Evolutionary conservation across 2,329 filamentous ascomycete species (phyloP), one percentile per base, ranked within the genome.

Genomic region (Phaeosphaeria sp.): DNA sequence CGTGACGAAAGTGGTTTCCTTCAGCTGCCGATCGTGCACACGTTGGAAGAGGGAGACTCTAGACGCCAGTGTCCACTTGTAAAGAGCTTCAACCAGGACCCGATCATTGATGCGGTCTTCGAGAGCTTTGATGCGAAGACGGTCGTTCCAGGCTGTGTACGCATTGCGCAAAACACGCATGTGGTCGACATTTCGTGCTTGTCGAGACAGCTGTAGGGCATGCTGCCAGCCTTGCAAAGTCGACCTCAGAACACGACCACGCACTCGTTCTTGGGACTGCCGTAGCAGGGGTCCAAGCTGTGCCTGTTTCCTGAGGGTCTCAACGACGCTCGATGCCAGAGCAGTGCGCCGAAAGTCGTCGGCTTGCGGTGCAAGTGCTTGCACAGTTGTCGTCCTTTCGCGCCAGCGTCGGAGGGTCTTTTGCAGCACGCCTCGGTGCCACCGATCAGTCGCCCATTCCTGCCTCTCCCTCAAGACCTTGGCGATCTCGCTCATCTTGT

Each of bases 121-220:
- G 1, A 89, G 73, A 17, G 82, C 81, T 63, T 82, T 79, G 59
- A 80, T 82, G 18, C 87, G 84, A 17, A 88, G 78, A 17, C 78
- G 77, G 65, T 89, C 85, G 61, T 89, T 89, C 88, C 87, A 90
- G 11, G 78, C 77, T 1, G 82, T 87, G 79, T 84, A 87, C 3
- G 84, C 79, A 68, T 86, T 86, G 49, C 81, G 82, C 49, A 87
- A 67, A 25, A 88, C 71, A 46, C 86, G 82, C 62, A 79, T 71
- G 11, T 77, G 81, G 67, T 88, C 80, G 30, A 85, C 75, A 49
- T 79, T 74, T 21, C 77, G 74, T 18, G 87, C 86, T 63, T 81
- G 77, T 47, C 75, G 76, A 33, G 81, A 76, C 63, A 81, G 62
- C 4, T 68, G 55, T 63, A 73, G 56, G 20, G 72, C 81, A 22